phyloP scores from a whole-genome alignment of 2,329 filamentous ascomycete genomes.

The Hypoxylon sp. region DNA sequence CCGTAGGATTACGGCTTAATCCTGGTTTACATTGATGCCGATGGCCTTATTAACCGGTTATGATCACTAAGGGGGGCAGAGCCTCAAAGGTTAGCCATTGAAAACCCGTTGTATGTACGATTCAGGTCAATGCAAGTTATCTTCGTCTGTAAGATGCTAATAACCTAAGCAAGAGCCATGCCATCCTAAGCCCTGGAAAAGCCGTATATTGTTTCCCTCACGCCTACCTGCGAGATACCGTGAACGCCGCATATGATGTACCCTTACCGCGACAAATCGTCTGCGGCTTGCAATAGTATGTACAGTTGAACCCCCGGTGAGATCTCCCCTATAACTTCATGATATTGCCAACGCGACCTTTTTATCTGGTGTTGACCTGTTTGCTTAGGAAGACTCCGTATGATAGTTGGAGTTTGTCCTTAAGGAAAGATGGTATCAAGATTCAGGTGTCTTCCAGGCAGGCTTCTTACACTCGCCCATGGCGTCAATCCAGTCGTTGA shows the following conservation, averaged over 20 bases:
- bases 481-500: conserved; percentile 63
- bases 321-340: conserved; percentile 7
- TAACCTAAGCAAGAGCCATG: conserved; percentile 30
- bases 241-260: conserved; percentile 35
- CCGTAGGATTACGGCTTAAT: not conserved
- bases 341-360: conserved; percentile 13
- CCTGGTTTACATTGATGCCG: not conserved
- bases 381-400: not conserved
- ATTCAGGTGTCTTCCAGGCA: conserved; percentile 59
- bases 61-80: not conserved
- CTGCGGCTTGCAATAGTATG: conserved; percentile 18
- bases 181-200: conserved; percentile 23
- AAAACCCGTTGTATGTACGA: too few species aligned
- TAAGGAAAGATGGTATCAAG: conserved; percentile 24
- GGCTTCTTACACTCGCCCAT: conserved; percentile 60
- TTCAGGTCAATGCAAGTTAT: conserved; percentile 21
- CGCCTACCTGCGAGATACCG: conserved; percentile 21
- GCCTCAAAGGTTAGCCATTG: not conserved
- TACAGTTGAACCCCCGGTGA: conserved; percentile 16
- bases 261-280: conserved; percentile 13
- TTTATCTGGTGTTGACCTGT: conserved; percentile 5
- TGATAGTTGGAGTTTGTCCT: conserved; percentile 1
- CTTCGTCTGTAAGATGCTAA: conserved; percentile 15
- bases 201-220: conserved; percentile 15
- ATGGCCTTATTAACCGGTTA: too few species aligned